Evolutionary conservation across 768 basidiomycete species (phyloP).

Genomic region (Suillus placidus): DNA sequence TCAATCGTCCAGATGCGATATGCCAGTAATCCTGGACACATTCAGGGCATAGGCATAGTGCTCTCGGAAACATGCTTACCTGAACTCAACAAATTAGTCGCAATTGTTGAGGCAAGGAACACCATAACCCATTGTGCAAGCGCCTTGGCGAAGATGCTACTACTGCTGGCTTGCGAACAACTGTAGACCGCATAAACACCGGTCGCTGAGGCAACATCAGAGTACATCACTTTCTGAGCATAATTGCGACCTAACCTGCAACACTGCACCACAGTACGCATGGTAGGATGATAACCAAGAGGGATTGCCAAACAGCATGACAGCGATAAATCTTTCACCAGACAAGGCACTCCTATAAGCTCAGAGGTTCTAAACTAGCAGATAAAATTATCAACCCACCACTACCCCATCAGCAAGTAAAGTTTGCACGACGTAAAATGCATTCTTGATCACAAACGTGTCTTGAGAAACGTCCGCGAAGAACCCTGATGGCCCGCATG

Average conservation of each 20-base stretch:
- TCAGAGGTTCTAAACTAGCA: neutral
- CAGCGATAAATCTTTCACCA: conserved; percentile 19
- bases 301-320: conserved; percentile 17
- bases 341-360: neutral
- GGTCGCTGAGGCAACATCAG: neutral
- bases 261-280: conserved; percentile 10
- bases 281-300: conserved; percentile 12
- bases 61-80: conserved; percentile 3
- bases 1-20: conserved; percentile 14
- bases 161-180: conserved; percentile 8
- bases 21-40: conserved; percentile 7
- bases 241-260: conserved; percentile 1
- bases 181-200: conserved; percentile 6
- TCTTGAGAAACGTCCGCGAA: conserved; percentile 24
- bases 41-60: neutral
- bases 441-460: conserved; percentile 22
- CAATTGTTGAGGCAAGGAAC: conserved; percentile 5
- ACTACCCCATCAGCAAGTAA: conserved; percentile 13
- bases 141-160: conserved; percentile 5
- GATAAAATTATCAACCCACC: conserved; percentile 1
- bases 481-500: conserved; percentile 27
- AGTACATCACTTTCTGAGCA: neutral
- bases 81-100: conserved; percentile 9
- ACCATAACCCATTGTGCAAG: conserved; percentile 8
- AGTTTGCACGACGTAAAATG: conserved; percentile 21